These are phyloP conservation scores for Ustilago sp. DNA, from an alignment of 1,284 basidiomycete species.

Conservation along the genomic window DNA sequence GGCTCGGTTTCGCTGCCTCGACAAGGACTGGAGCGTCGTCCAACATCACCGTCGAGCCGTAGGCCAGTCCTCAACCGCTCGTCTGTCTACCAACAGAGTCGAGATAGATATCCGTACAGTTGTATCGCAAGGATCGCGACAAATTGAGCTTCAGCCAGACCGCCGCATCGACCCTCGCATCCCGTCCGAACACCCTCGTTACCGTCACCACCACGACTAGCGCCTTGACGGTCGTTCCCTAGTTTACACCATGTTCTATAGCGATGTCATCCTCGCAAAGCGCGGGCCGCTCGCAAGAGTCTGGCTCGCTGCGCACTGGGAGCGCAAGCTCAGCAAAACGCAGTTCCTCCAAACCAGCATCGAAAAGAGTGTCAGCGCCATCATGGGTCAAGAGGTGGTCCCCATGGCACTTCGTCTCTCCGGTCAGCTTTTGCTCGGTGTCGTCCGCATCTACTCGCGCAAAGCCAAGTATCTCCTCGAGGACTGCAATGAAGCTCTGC, in stretches of 20 bases:
- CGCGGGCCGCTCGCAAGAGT: conserved; percentile 94
- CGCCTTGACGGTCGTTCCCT: background rate
- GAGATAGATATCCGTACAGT: background rate
- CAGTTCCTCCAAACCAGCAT: conserved; percentile 94
- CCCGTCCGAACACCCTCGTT: background rate
- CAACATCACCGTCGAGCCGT: background rate
- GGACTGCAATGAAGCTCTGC: conserved; percentile 94
- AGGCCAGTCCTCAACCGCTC: background rate
- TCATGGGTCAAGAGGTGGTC: conserved; percentile 81
- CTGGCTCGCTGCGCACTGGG: conserved; percentile 99
- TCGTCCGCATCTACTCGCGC: conserved; percentile 95
- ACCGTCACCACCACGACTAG: background rate
- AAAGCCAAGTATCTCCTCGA: conserved; percentile 97
- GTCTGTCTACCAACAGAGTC: background rate
- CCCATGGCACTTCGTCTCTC: conserved; percentile 91
- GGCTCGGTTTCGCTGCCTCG: background rate
- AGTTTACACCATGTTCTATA: conserved; percentile 78
- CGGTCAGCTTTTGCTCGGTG: conserved; percentile 92
- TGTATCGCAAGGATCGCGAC: background rate
- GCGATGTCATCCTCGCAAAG: conserved; percentile 90
- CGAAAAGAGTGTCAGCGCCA: conserved; percentile 84
- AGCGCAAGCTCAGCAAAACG: conserved; percentile 94
- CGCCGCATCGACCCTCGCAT: background rate
- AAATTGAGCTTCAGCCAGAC: background rate
- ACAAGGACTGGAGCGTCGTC: conserved; percentile 5